These are phyloP conservation scores for Mortierella sp. DNA, from an alignment of 371 early-diverging fungal species.

Conservation along the genomic window DNA sequence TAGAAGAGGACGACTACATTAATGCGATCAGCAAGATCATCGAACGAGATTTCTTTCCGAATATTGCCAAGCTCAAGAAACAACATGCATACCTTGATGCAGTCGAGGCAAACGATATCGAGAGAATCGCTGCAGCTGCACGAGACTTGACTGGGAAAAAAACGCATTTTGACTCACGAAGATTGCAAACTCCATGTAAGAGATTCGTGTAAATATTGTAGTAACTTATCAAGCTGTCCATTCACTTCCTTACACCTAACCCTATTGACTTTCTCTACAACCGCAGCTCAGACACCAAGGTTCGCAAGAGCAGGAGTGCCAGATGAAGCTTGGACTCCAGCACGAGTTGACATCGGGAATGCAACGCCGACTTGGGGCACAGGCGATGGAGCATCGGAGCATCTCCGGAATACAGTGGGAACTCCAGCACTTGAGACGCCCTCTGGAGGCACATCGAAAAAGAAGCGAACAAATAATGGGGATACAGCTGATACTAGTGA, in stretches of 20 bases:
- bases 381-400: constrained; percentile 1
- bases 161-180: constrained; percentile 36
- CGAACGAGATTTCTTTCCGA: constrained; percentile 88
- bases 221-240: not conserved
- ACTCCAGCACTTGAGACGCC: constrained; percentile 35
- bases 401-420: constrained; percentile 17
- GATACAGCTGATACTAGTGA: constrained; percentile 9
- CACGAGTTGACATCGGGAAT: constrained; percentile 31
- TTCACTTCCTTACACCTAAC: not conserved
- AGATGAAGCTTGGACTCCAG: constrained; percentile 47
- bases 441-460: constrained; percentile 1
- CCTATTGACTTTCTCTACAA: not conserved
- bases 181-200: constrained; percentile 48
- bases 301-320: constrained; percentile 20
- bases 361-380: constrained; percentile 38
- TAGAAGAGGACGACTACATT: constrained; percentile 85
- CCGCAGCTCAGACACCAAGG: constrained; percentile 34
- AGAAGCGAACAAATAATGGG: not conserved
- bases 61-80: constrained; percentile 68
- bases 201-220: too few species aligned
- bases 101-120: constrained; percentile 42
- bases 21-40: constrained; percentile 82
- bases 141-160: constrained; percentile 48
- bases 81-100: constrained; percentile 55
- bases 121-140: constrained; percentile 49